These are phyloP conservation scores for Ogataea naganishii DNA, from an alignment of 805 yeast species.

Conservation along the genomic window DNA sequence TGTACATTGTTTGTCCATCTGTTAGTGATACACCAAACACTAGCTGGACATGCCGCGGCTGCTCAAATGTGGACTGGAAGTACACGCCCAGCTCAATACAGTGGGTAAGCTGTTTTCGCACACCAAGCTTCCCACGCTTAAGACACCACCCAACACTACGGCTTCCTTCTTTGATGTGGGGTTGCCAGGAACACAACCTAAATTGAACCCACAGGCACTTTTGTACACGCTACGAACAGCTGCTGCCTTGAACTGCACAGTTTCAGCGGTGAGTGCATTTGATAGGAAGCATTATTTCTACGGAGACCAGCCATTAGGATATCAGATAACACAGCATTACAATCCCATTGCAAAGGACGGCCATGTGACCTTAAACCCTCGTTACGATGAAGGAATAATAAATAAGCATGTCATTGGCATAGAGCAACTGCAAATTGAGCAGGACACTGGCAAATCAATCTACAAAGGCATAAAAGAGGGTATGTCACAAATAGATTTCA, in stretches of 20 bases:
- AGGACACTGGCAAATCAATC: constrained; percentile 82
- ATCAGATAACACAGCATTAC: constrained; percentile 88
- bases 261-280: constrained; percentile 54
- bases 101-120: constrained; percentile 66
- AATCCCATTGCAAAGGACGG: constrained; percentile 75
- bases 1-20: too few relatives aligned
- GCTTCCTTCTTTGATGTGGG: constrained; percentile 78
- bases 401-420: constrained; percentile 45
- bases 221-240: constrained; percentile 67
- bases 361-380: constrained; percentile 32
- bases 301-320: constrained; percentile 94
- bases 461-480: constrained; percentile 35
- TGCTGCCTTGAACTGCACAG: constrained; percentile 50
- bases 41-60: constrained; percentile 10
- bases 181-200: constrained; percentile 90
- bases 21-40: too few relatives aligned
- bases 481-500: constrained; percentile 57
- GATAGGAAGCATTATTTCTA: constrained; percentile 95
- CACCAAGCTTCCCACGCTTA: constrained; percentile 33
- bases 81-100: constrained; percentile 84
- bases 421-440: constrained; percentile 84
- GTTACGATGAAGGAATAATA: constrained; percentile 44
- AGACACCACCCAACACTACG: constrained; percentile 50
- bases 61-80: constrained; percentile 82
- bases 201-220: constrained; percentile 65